These are phyloP conservation scores for Triticum dicoccoides DNA, from an alignment of 176 grass and related monocot genomes.

Conservation along the genomic window DNA sequence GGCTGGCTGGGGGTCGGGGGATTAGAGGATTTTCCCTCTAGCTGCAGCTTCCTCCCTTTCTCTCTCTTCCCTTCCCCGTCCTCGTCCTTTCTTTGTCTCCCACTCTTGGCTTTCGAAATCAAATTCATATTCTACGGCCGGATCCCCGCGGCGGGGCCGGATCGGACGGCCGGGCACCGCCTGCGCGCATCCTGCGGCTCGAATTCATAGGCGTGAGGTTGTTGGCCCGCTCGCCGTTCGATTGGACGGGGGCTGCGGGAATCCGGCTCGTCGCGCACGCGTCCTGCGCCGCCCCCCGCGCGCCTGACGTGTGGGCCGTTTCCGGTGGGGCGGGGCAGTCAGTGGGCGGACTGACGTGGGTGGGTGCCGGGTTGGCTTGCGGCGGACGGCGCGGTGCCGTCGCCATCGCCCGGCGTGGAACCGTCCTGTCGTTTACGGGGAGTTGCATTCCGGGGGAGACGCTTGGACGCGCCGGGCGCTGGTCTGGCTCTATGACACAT, in stretches of 20 bases:
- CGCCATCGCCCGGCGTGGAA: conserved; percentile 5
- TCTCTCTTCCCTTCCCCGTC: conserved; percentile 6
- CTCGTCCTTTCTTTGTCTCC: conserved; percentile 58
- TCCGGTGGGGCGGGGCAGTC: not conserved
- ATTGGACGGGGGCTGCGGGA: conserved; percentile 14
- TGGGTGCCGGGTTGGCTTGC: not conserved
- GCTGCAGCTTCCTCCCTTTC: conserved; percentile 1
- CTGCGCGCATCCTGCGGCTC: conserved; percentile 44
- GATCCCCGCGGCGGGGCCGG: conserved; percentile 2
- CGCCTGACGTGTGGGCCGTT: conserved; percentile 5
- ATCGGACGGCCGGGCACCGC: conserved; percentile 24
- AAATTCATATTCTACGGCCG: conserved; percentile 87
- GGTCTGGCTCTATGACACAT: not conserved
- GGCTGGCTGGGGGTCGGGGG: not conserved
- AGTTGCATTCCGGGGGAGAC: not conserved
- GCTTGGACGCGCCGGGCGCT: not conserved
- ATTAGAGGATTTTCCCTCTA: conserved; percentile 47
- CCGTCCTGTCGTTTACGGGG: not conserved
- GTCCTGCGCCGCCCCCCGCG: not conserved
- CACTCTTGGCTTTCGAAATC: conserved; percentile 87
- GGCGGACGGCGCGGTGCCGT: not conserved
- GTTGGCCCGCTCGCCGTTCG: conserved; percentile 49
- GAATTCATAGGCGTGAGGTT: conserved; percentile 76
- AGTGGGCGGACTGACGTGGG: not conserved
- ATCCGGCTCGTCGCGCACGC: not conserved